phyloP scores from a whole-genome alignment of 805 yeast species.

The Ogataea kodamae region DNA sequence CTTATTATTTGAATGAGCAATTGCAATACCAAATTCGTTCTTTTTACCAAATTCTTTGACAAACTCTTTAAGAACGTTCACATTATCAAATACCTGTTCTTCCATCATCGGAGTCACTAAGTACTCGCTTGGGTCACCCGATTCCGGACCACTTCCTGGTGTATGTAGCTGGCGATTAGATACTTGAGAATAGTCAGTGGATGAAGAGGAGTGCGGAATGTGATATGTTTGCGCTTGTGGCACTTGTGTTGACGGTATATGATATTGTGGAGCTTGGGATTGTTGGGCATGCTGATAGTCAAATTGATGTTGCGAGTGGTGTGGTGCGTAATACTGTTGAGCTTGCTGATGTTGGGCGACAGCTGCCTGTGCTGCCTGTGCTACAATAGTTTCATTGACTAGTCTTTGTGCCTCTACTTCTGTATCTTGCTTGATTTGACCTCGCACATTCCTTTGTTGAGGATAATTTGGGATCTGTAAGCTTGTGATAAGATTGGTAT shows the following conservation, averaged over 20 bases:
- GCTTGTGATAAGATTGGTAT: slow-evolving; percentile 18
- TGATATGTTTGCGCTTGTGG: slow-evolving; percentile 6
- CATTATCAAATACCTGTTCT: slow-evolving; percentile 47
- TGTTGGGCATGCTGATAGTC: slow-evolving; percentile 14
- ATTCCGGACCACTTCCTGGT: slow-evolving; percentile 9
- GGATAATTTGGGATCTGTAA: slow-evolving; percentile 16
- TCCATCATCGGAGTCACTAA: slow-evolving; percentile 53
- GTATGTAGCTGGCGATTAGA: slow-evolving; percentile 10
- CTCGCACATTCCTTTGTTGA: slow-evolving; percentile 12
- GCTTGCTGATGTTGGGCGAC: slow-evolving; percentile 19
- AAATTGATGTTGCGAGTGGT: slow-evolving; percentile 12
- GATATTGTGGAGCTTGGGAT: slow-evolving; percentile 13
- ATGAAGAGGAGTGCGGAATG: slow-evolving; percentile 4
- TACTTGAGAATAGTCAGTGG: slow-evolving; percentile 16
- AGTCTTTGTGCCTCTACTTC: slow-evolving; percentile 19
- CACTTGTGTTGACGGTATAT: slow-evolving; percentile 13
- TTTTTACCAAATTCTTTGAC: slow-evolving; percentile 54
- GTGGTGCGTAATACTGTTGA: slow-evolving; percentile 9
- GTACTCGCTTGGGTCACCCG: slow-evolving; percentile 35
- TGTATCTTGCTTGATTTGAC: slow-evolving; percentile 8
- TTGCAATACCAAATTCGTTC: slow-evolving; percentile 57
- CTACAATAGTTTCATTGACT: slow-evolving; percentile 20
- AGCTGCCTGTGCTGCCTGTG: slow-evolving; percentile 24
- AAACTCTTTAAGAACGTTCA: slow-evolving; percentile 50
- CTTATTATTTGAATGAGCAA: slow-evolving; percentile 55